Evolutionary conservation across 495 filamentous ascomycete species (phyloP), one percentile per base, ranked within the genome.

Genomic region (Parmelia sp.): DNA sequence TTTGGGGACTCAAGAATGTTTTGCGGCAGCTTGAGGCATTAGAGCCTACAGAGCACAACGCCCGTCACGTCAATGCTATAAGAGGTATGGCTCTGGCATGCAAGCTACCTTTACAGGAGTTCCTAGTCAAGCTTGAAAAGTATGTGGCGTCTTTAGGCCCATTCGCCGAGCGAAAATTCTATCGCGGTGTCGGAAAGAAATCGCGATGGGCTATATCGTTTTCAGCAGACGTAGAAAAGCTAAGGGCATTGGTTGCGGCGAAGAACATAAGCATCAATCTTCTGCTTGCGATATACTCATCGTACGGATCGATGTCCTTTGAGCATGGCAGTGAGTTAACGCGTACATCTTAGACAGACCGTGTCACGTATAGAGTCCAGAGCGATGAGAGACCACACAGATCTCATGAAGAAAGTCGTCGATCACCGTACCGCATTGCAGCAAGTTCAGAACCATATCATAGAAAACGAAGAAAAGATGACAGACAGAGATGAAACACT

Each of bases 111-210:
- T 29, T 61, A 12, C n/a, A 21, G 17, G 58, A 49, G 3, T 61
- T 61, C 40, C 31, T 33, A 29, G 19, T 45, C 27, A 61, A 61
- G 58, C 25, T 61, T 47, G 31, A 58, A 36, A 36, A 47, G 17
- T 61, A 49, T 19, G 40, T 19, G 23, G 11, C 7, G 19, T 23
- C 58, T n/a, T 29, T 61, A 29, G 27, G 42, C 19, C 8, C 5
- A 25, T 7, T 4, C 14, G 31, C 58, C 1, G 42, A 31, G 40
- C n/a, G n/a, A n/a, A n/a, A n/a, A 7, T n/a, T 35, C 25, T 15
- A 36, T n/a, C 25, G 5, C 4, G n/a, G 27, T 33, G 33, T 42
- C 14, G 58, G 33, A 21, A 47, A 29, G 40, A 61, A 61, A 29
- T 31, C 40, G 10, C 23, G 45, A 31, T 60, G 58, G 58, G 58